These are phyloP conservation scores for Neonothopanus nambi DNA, from an alignment of 1,284 basidiomycete species.

Conservation along the genomic window DNA sequence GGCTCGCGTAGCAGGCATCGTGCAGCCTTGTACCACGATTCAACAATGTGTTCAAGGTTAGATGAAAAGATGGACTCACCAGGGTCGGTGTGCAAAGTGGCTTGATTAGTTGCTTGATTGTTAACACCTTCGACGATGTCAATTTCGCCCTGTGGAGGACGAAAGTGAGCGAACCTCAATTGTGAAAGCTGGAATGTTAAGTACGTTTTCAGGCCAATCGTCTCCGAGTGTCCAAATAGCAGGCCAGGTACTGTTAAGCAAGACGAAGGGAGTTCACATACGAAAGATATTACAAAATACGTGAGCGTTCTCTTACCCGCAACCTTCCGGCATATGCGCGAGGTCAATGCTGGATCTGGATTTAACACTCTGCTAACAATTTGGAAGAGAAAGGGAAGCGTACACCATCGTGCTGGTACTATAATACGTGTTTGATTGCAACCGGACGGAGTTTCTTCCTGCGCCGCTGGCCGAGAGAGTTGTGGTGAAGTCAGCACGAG, in stretches of 20 bases:
- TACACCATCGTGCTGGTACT: conserved; percentile 45
- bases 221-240: conserved; percentile 34
- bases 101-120: conserved; percentile 46
- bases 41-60: conserved; percentile 17
- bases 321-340: conserved; percentile 29
- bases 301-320: conserved; percentile 13
- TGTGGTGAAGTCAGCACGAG: conserved; percentile 45
- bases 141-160: conserved; percentile 34
- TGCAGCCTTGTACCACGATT: conserved; percentile 32
- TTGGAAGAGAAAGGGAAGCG: conserved; percentile 18
- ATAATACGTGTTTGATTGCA: conserved; percentile 45
- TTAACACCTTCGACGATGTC: conserved; percentile 58
- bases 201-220: conserved; percentile 3
- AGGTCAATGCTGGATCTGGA: conserved; percentile 17
- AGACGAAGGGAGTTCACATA: too few relatives aligned
- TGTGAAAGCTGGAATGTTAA: neutral
- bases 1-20: conserved; percentile 34
- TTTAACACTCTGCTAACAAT: neutral
- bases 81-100: conserved; percentile 55
- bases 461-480: conserved; percentile 42
- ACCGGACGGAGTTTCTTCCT: conserved; percentile 49
- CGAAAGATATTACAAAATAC: neutral
- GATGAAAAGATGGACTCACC: conserved; percentile 23
- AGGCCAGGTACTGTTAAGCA: conserved; percentile 48
- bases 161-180: neutral